Percentiles rank a stretch among this genome's conserved stretches.
Evolutionary conservation across 495 filamentous ascomycete species (phyloP).

Genomic region (Chaetomium fimeti): DNA sequence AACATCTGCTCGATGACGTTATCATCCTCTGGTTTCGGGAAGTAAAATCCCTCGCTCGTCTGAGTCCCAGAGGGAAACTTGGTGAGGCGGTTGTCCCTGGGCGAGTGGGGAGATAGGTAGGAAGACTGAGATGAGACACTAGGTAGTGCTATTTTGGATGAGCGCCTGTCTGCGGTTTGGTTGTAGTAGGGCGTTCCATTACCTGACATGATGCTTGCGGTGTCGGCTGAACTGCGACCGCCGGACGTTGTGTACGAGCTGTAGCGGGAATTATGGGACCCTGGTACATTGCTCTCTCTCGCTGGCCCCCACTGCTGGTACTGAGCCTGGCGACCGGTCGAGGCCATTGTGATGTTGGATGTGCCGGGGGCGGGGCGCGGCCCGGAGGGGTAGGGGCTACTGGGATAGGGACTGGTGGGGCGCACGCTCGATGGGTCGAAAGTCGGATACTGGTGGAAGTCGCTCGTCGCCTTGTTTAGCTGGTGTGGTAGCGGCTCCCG

Average conservation of each 20-base stretch:
- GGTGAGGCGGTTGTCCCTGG: slow-evolving; percentile 51
- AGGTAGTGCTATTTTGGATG: slow-evolving; percentile 54
- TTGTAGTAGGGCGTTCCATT: slow-evolving; percentile 71
- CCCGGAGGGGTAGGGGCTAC: slow-evolving; percentile 53
- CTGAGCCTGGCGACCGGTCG: slow-evolving; percentile 66
- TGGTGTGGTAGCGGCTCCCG: slow-evolving; percentile 78
- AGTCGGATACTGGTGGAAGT: slow-evolving; percentile 88
- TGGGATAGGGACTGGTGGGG: slow-evolving; percentile 42
- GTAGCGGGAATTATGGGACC: slow-evolving; percentile 55
- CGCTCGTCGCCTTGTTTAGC: slow-evolving; percentile 69
- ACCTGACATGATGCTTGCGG: slow-evolving; percentile 59
- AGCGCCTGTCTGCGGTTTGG: slow-evolving; percentile 65
- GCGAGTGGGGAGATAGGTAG: slow-evolving; percentile 46
- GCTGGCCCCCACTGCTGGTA: slow-evolving; percentile 72
- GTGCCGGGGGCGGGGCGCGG: slow-evolving; percentile 68
- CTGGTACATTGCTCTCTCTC: slow-evolving; percentile 52
- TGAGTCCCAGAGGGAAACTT: slow-evolving; percentile 51
- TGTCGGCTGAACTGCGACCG: slow-evolving; percentile 46
- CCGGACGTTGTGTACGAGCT: slow-evolving; percentile 62
- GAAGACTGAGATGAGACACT: slow-evolving; percentile 52
- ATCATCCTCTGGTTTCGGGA: slow-evolving; percentile 74
- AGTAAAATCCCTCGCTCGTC: slow-evolving; percentile 59
- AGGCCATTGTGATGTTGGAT: slow-evolving; percentile 64
- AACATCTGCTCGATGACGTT: slow-evolving; percentile 89
- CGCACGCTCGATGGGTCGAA: slow-evolving; percentile 57